These are phyloP conservation scores for Elymus sibiricus DNA, from an alignment of 176 grass and related monocot species.

Conservation along the genomic window DNA sequence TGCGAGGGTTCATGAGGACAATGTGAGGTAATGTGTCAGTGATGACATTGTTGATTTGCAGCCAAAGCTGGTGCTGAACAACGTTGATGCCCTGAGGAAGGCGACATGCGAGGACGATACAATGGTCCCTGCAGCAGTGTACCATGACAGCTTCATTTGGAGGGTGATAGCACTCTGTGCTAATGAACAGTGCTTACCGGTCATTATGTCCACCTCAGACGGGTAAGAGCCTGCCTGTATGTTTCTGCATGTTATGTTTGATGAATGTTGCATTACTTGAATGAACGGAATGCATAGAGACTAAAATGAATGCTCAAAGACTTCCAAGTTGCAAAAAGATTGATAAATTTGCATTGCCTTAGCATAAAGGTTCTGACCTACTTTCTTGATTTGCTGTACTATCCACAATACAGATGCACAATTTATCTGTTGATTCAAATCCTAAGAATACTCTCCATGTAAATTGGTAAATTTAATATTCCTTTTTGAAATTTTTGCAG, in stretches of 20 bases:
- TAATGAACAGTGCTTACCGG: constrained; percentile 80
- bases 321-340: not conserved
- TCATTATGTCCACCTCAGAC: constrained; percentile 85
- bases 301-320: constrained; percentile 1
- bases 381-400: not conserved
- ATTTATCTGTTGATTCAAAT: not conserved
- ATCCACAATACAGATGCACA: not conserved
- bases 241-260: not conserved
- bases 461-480: not conserved
- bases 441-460: not conserved
- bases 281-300: not conserved
- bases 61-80: constrained; percentile 95
- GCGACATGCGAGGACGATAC: constrained; percentile 52
- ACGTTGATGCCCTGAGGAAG: constrained; percentile 78
- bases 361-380: not conserved
- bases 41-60: constrained; percentile 25
- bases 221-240: constrained; percentile 36
- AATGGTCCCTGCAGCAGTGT: constrained; percentile 60
- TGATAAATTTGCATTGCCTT: not conserved
- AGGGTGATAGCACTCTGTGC: constrained; percentile 77
- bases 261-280: not conserved
- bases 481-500: constrained; percentile 39
- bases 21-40: not conserved
- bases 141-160: constrained; percentile 95
- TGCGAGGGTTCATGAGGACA: not conserved